These are phyloP conservation scores for Porodaedalea pini DNA, from an alignment of 1,284 basidiomycete species.

Conservation along the genomic window DNA sequence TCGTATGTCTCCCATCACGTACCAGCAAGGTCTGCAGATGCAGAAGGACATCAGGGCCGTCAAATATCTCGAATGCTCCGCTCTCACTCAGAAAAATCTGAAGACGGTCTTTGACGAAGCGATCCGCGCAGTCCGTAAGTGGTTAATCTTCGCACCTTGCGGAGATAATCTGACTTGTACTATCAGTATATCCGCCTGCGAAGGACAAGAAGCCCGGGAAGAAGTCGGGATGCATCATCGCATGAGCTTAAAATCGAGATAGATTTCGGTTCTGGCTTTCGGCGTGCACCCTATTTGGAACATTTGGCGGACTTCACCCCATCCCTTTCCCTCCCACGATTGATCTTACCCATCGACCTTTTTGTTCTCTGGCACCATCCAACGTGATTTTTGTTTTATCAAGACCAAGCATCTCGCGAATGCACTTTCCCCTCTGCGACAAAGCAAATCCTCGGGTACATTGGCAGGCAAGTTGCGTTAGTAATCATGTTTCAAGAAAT, in stretches of 20 bases:
- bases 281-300: constrained; percentile 8
- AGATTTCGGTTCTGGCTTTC: constrained; percentile 10
- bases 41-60: constrained; percentile 92
- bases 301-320: constrained; percentile 1
- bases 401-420: constrained; percentile 8
- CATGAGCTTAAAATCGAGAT: constrained; percentile 40
- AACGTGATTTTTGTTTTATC: constrained; percentile 15
- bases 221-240: constrained; percentile 61
- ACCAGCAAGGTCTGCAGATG: constrained; percentile 88
- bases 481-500: not conserved
- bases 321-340: constrained; percentile 2
- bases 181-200: constrained; percentile 70
- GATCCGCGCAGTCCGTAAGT: constrained; percentile 87
- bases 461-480: not conserved
- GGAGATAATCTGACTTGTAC: constrained; percentile 16
- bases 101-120: constrained; percentile 98
- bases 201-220: constrained; percentile 49
- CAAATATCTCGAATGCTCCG: constrained; percentile 96
- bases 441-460: not conserved
- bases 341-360: constrained; percentile 7
- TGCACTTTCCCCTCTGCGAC: not conserved
- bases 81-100: constrained; percentile 94
- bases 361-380: constrained; percentile 12
- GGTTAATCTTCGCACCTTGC: constrained; percentile 13
- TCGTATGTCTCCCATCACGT: constrained; percentile 92